These are phyloP conservation scores for Lentinula aciculospora DNA, from an alignment of 768 basidiomycete genomes.

Conservation along the genomic window DNA sequence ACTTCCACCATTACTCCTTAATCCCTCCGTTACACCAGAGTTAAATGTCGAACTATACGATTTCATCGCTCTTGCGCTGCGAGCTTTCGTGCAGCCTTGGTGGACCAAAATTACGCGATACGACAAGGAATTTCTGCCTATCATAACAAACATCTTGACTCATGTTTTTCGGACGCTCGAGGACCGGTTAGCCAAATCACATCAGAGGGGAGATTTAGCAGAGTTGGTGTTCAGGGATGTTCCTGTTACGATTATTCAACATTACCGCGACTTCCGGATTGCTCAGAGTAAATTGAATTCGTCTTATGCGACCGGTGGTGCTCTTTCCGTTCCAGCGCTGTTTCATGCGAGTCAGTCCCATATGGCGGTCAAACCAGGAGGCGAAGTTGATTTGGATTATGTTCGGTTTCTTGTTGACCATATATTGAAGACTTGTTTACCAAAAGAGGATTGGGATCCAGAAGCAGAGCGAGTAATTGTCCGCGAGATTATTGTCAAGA, in stretches of 20 bases:
- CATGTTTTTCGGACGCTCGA: constrained; percentile 59
- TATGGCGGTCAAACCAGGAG: constrained; percentile 67
- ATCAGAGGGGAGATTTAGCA: constrained; percentile 38
- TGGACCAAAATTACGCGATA: constrained; percentile 81
- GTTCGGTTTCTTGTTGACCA: constrained; percentile 76
- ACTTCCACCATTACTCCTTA: constrained; percentile 49
- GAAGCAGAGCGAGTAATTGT: constrained; percentile 78
- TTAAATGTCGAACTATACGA: constrained; percentile 72
- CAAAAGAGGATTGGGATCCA: constrained; percentile 72
- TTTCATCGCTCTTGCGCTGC: constrained; percentile 71
- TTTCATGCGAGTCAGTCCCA: constrained; percentile 85
- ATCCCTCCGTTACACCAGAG: constrained; percentile 39
- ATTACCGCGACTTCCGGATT: constrained; percentile 73
- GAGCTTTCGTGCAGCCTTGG: constrained; percentile 80
- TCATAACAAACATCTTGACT: constrained; percentile 55
- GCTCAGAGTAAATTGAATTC: constrained; percentile 57
- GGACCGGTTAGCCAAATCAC: constrained; percentile 38
- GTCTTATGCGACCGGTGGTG: constrained; percentile 66
- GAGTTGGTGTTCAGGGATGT: constrained; percentile 56
- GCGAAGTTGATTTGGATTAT: constrained; percentile 67
- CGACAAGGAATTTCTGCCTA: constrained; percentile 77
- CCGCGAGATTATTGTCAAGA: constrained; percentile 78
- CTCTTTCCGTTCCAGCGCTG: constrained; percentile 54
- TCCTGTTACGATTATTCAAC: constrained; percentile 65
- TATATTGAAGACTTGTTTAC: constrained; percentile 67